These are phyloP conservation scores for Ascochyta fabae DNA, from an alignment of 2,329 filamentous ascomycete genomes.

Conservation along the genomic window DNA sequence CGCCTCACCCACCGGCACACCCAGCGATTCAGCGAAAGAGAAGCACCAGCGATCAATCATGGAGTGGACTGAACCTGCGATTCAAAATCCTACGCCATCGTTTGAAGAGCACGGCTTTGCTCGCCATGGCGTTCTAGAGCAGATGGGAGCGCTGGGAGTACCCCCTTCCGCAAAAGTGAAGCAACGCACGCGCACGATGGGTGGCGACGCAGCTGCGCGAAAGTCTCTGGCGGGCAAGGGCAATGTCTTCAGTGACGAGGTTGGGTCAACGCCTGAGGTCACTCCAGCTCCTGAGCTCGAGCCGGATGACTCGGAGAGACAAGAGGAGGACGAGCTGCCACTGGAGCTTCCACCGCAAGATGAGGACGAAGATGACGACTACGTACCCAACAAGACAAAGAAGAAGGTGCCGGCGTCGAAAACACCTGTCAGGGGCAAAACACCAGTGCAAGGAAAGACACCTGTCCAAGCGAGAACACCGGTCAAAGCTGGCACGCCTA, in stretches of 20 bases:
- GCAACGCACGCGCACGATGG: conserved; percentile 58
- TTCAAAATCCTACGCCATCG: conserved; percentile 65
- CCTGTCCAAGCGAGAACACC: conserved; percentile 37
- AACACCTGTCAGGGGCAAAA: conserved; percentile 45
- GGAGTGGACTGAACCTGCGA: conserved; percentile 64
- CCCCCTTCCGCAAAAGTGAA: conserved; percentile 69
- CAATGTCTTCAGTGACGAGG: conserved; percentile 49
- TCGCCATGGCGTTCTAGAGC: conserved; percentile 77
- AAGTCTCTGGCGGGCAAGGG: conserved; percentile 52
- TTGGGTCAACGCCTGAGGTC: conserved; percentile 55
- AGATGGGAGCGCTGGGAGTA: conserved; percentile 82
- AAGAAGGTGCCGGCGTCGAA: conserved; percentile 41
- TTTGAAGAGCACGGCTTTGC: conserved; percentile 79
- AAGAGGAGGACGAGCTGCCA: conserved; percentile 47
- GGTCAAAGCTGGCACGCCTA: conserved; percentile 33
- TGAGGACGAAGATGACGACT: conserved; percentile 57
- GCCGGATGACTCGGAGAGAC: conserved; percentile 48
- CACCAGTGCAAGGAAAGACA: conserved; percentile 44
- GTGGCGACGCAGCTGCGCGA: conserved; percentile 45
- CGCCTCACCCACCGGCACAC: conserved; percentile 39
- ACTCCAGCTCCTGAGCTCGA: conserved; percentile 50
- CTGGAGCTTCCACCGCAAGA: conserved; percentile 42
- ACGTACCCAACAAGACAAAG: conserved; percentile 47
- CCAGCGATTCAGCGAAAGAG: conserved; percentile 37
- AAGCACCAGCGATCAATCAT: conserved; percentile 51